Evolutionary conservation across 2,329 filamentous ascomycete genomes (phyloP).

Genomic region (Aspergillus oerlinghausenensis): DNA sequence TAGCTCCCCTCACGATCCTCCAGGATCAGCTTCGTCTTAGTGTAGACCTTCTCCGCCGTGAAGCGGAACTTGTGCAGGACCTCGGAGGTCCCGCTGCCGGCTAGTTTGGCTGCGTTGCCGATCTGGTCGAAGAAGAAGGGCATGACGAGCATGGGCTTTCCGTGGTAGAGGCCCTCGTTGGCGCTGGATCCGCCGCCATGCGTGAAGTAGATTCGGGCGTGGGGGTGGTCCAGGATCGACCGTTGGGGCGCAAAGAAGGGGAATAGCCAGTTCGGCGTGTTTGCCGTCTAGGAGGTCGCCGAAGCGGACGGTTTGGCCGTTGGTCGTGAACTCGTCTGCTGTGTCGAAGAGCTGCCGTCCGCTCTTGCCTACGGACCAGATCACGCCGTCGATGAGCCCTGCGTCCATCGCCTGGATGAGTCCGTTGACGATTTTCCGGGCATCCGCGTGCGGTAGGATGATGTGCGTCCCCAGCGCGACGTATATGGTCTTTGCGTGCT

Average conservation of each 20-base stretch:
- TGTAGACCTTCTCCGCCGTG: constrained; percentile 27
- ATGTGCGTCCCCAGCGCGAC: constrained; percentile 44
- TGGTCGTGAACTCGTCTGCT: background rate
- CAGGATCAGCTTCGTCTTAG: constrained; percentile 24
- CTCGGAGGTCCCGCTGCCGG: constrained; percentile 31
- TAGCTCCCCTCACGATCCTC: constrained; percentile 28
- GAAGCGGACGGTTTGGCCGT: constrained; percentile 6
- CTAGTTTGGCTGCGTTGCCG: constrained; percentile 34
- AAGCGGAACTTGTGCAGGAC: constrained; percentile 37
- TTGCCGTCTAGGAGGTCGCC: constrained; percentile 25
- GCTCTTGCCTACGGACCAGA: constrained; percentile 33
- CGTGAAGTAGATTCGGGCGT: constrained; percentile 33
- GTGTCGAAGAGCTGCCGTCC: constrained; percentile 15
- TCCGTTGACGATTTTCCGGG: constrained; percentile 30
- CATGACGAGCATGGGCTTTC: constrained; percentile 33
- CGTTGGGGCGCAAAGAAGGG: constrained; percentile 40
- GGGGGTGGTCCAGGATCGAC: constrained; percentile 34
- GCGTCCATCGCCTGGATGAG: constrained; percentile 10
- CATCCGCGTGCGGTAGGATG: constrained; percentile 25
- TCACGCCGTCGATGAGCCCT: constrained; percentile 35
- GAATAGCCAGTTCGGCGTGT: constrained; percentile 29
- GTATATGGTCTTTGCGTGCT: constrained; percentile 35
- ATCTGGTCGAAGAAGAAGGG: constrained; percentile 43
- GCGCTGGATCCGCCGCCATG: constrained; percentile 41
- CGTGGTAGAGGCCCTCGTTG: constrained; percentile 41